Evolutionary conservation across 306 rosid species (phyloP).

Genomic region (Carpinus fangiana): DNA sequence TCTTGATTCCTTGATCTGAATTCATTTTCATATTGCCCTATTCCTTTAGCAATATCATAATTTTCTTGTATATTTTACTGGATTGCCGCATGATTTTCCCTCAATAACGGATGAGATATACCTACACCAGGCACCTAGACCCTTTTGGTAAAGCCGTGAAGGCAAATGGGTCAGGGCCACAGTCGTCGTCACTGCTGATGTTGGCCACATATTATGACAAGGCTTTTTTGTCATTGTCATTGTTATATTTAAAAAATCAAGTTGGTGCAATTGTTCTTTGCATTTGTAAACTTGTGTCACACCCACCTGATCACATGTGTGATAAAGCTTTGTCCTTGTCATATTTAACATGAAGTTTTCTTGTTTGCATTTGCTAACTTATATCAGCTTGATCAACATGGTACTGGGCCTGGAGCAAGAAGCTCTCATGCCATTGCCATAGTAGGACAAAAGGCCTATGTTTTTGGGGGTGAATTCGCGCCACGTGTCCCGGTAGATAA

Average conservation of each 20-base stretch:
- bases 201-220: not conserved
- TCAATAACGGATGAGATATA: not conserved
- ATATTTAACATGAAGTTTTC: not conserved
- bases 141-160: too few species aligned
- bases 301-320: not conserved
- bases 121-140: not conserved
- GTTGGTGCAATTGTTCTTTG: not conserved
- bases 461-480: constrained; percentile 77
- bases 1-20: not conserved
- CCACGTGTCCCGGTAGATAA: constrained; percentile 92
- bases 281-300: not conserved
- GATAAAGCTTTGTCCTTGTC: not conserved
- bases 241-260: too few species aligned
- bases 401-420: constrained; percentile 73
- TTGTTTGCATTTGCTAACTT: not conserved
- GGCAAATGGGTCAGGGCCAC: not conserved
- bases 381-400: constrained; percentile 64
- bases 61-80: not conserved
- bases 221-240: not conserved
- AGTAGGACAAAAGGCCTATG: constrained; percentile 72
- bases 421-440: constrained; percentile 85
- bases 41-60: not conserved
- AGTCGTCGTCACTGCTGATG: not conserved
- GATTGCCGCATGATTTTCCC: constrained; percentile 3
- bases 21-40: not conserved